These are phyloP conservation scores for Capsicum pubescens DNA, from an alignment of 257 asterid genomes.

Conservation along the genomic window DNA sequence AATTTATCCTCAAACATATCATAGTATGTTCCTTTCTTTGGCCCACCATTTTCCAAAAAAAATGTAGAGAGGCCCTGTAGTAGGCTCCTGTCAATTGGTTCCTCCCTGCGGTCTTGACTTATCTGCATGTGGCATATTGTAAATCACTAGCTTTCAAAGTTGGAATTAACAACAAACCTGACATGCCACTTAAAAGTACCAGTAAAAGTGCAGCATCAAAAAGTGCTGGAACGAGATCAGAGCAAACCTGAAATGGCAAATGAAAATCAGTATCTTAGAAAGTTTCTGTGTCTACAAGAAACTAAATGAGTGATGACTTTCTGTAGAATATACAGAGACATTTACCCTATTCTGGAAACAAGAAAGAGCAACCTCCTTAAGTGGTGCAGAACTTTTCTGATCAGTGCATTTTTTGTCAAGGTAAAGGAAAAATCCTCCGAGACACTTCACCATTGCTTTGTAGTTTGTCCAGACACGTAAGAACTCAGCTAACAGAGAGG, in stretches of 20 bases:
- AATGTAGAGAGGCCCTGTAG: slow-evolving; percentile 34
- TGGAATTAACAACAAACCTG: slow-evolving; percentile 25
- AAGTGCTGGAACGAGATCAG: slow-evolving; percentile 25
- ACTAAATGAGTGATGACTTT: neutral
- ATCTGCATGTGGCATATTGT: slow-evolving; percentile 28
- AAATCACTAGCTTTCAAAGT: slow-evolving; percentile 12
- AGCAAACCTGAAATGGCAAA: slow-evolving; percentile 37
- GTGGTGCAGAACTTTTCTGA: slow-evolving; percentile 28
- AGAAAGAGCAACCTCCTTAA: slow-evolving; percentile 29
- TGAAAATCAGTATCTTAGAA: neutral
- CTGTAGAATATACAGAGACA: neutral
- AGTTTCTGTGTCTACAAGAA: neutral
- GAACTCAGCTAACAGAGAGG: slow-evolving; percentile 29
- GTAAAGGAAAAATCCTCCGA: slow-evolving; percentile 34
- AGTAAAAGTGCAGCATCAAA: slow-evolving; percentile 34
- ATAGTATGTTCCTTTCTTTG: slow-evolving; percentile 1
- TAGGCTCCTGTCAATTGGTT: slow-evolving; percentile 31
- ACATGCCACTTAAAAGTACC: slow-evolving; percentile 30
- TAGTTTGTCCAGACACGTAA: slow-evolving; percentile 32
- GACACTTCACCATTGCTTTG: slow-evolving; percentile 37
- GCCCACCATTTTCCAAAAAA: slow-evolving; percentile 30
- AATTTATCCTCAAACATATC: slow-evolving; percentile 33
- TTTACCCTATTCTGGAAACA: slow-evolving; percentile 32
- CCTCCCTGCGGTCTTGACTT: slow-evolving; percentile 33
- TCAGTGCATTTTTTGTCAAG: slow-evolving; percentile 30